Percentiles rank a stretch among this genome's conserved stretches.
These are phyloP conservation scores for Primulina tabacum DNA, from an alignment of 257 asterid genomes.

Conservation along the genomic window DNA sequence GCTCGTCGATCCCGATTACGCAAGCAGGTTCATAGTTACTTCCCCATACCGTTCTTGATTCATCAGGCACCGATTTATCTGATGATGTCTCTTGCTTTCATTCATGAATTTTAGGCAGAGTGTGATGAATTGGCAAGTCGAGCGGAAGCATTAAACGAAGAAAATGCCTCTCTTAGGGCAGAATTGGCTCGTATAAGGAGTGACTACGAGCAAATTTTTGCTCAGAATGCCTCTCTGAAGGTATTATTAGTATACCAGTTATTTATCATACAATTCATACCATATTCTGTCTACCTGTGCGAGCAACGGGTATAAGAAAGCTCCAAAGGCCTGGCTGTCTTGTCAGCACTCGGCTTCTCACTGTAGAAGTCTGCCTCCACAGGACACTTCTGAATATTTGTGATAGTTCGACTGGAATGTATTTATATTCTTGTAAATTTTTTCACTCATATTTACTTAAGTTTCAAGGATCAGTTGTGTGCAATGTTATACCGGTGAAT, in stretches of 20 bases:
- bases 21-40: slow-evolving; percentile 59
- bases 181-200: slow-evolving; percentile 51
- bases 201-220: slow-evolving; percentile 46
- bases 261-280: neutral
- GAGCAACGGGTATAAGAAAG: neutral
- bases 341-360: neutral
- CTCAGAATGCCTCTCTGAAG: slow-evolving; percentile 52
- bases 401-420: neutral
- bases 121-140: slow-evolving; percentile 62
- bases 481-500: neutral
- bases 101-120: slow-evolving; percentile 43
- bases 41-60: neutral
- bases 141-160: slow-evolving; percentile 49
- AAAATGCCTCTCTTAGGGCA: slow-evolving; percentile 46
- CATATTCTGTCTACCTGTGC: neutral
- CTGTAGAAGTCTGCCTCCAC: neutral
- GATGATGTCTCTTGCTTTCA: slow-evolving; percentile 18
- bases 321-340: neutral
- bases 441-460: neutral
- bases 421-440: neutral
- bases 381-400: neutral
- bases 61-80: neutral
- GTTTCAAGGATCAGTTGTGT: neutral
- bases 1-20: slow-evolving; percentile 95
- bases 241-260: slow-evolving; percentile 24